These are phyloP conservation scores for Pseudogymnoascus pannorum DNA, from an alignment of 2,329 filamentous ascomycete species.

Conservation along the genomic window DNA sequence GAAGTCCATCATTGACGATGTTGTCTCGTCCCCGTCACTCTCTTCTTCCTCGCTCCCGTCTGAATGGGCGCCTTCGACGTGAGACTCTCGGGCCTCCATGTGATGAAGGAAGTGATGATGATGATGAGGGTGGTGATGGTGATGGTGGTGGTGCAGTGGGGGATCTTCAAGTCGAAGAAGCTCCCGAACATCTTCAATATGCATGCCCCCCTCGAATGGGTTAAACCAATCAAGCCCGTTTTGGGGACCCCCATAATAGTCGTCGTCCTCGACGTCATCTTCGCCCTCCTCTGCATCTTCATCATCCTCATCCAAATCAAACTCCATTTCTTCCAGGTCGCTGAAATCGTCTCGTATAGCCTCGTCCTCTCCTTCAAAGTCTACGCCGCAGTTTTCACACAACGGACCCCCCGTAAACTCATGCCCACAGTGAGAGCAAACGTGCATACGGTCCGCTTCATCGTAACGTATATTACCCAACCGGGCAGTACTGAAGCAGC, in stretches of 20 bases:
- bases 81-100: constrained; percentile 1
- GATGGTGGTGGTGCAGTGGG: constrained; percentile 11
- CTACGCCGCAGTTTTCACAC: constrained; percentile 49
- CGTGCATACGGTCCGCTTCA: constrained; percentile 50
- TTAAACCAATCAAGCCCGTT: not conserved
- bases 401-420: constrained; percentile 52
- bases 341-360: constrained; percentile 36
- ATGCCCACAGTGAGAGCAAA: constrained; percentile 56
- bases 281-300: constrained; percentile 13
- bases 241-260: not conserved
- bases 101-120: not conserved
- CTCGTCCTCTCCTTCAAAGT: constrained; percentile 36
- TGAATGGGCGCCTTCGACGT: constrained; percentile 18
- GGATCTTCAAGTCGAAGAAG: constrained; percentile 3
- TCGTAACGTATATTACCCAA: constrained; percentile 36
- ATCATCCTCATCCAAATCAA: constrained; percentile 27
- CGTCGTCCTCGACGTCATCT: not conserved
- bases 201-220: not conserved
- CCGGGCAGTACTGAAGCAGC: constrained; percentile 30
- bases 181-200: not conserved
- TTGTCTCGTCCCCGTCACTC: constrained; percentile 10
- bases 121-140: constrained; percentile 1
- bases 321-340: constrained; percentile 36
- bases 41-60: not conserved
- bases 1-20: constrained; percentile 15